Evolutionary conservation across 225 moss, liverwort and hornwort genomes (phyloP).

Genomic region (Climacium dendroides): DNA sequence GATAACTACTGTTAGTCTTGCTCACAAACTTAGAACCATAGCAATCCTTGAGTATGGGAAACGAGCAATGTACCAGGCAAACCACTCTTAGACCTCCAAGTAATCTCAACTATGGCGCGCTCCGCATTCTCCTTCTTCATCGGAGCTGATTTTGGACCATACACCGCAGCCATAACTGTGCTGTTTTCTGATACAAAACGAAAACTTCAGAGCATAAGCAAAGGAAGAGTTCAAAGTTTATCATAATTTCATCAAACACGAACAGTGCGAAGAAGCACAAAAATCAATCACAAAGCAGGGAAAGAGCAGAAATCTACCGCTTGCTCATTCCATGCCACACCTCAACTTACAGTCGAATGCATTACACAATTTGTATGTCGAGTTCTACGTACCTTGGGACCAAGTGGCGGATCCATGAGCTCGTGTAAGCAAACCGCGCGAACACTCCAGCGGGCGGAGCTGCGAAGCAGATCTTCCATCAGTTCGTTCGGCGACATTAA

Average conservation of each 20-base stretch:
- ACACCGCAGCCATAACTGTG: conserved; percentile 83
- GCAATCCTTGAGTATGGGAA: background rate
- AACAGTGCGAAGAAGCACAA: background rate
- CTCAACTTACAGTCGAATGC: background rate
- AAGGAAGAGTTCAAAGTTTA: background rate
- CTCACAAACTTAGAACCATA: background rate
- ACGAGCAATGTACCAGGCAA: conserved; percentile 34
- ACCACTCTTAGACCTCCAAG: conserved; percentile 79
- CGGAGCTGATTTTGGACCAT: conserved; percentile 70
- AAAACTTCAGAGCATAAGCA: background rate
- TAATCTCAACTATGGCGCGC: conserved; percentile 69
- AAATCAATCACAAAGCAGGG: background rate
- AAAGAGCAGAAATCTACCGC: background rate
- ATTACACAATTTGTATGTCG: background rate
- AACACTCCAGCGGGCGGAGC: conserved; percentile 60
- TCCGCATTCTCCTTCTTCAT: conserved; percentile 82
- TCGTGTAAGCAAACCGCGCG: conserved; percentile 63
- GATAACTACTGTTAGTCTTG: background rate
- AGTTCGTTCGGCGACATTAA: background rate
- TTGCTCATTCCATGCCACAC: background rate
- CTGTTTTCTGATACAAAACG: conserved; percentile 47
- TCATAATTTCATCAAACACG: background rate
- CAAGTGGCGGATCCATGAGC: conserved; percentile 91
- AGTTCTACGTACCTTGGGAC: conserved; percentile 54
- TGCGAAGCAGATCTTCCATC: conserved; percentile 30